Conservation (phyloP, 805 yeast species). For the Cyberlindnera subsufficiens region DNA sequence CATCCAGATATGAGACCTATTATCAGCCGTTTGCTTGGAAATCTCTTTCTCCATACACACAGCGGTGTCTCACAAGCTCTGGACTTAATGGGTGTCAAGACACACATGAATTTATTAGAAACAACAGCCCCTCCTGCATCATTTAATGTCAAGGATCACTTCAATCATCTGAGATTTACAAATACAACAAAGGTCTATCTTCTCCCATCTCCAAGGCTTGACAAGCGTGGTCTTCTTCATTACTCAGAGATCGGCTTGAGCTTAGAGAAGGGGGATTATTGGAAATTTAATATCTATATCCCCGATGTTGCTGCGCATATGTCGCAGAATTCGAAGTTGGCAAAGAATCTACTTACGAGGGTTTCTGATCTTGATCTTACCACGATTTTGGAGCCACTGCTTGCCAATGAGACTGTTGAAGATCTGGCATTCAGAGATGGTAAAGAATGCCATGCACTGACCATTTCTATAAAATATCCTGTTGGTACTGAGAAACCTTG, state of each 20-base stretch:
- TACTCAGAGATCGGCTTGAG: constrained; percentile 9
- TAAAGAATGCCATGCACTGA: constrained; percentile 3
- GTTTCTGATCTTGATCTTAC: constrained; percentile 5
- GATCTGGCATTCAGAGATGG: constrained; percentile 4
- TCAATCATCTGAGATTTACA: constrained; percentile 11
- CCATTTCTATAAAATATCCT: constrained; percentile 11
- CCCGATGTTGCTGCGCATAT: constrained; percentile 9
- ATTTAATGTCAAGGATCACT: constrained; percentile 2
- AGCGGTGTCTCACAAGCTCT: constrained; percentile 2
- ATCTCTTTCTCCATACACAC: not conserved
- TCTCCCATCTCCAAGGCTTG: constrained; percentile 4
- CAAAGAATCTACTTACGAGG: not conserved
- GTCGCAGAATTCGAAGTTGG: constrained; percentile 4
- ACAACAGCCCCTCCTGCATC: not conserved
- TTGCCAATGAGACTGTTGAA: constrained; percentile 1
- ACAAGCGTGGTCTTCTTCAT: not conserved
- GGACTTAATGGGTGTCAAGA: not conserved
- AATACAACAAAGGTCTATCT: constrained; percentile 7
- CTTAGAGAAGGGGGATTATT: constrained; percentile 6
- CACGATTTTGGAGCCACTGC: not conserved
- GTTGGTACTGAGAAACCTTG: constrained; percentile 5
- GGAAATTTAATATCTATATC: constrained; percentile 12
- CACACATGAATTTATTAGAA: not conserved
- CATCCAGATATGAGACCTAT: constrained; percentile 1
- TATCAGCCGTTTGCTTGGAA: not conserved